Percentiles rank a stretch among this genome's conserved stretches.
Evolutionary conservation across 768 basidiomycete species (phyloP).

Genomic region (Lentinula sp.): DNA sequence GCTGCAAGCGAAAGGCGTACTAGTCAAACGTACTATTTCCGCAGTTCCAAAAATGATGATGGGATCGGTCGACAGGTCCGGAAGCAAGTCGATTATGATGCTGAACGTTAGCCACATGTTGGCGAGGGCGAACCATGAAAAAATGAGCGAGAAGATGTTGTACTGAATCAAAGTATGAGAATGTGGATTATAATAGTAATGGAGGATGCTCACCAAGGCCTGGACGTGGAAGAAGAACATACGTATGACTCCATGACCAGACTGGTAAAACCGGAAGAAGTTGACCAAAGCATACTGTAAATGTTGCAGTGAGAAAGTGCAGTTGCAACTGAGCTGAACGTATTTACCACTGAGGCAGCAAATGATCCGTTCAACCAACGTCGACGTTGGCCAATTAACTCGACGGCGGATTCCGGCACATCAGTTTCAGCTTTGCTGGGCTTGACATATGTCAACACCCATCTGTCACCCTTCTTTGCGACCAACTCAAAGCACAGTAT

Average conservation of each 20-base stretch:
- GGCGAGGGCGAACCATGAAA: constrained; percentile 91
- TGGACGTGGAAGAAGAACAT: constrained; percentile 98
- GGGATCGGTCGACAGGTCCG: constrained; percentile 23
- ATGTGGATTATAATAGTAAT: not conserved
- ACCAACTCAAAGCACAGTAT: constrained; percentile 97
- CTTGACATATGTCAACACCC: constrained; percentile 90
- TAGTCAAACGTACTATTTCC: constrained; percentile 47
- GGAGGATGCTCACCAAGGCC: constrained; percentile 56
- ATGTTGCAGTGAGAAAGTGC: not conserved
- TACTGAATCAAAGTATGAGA: constrained; percentile 40
- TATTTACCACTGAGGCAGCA: constrained; percentile 79
- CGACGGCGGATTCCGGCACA: constrained; percentile 89
- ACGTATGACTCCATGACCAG: constrained; percentile 80
- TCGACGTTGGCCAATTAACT: constrained; percentile 91
- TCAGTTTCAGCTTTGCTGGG: constrained; percentile 95
- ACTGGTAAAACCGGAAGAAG: constrained; percentile 85
- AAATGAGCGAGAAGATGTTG: constrained; percentile 77
- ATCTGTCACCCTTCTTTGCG: constrained; percentile 79
- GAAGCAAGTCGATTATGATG: constrained; percentile 88
- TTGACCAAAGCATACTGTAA: constrained; percentile 86
- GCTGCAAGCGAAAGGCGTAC: not conserved
- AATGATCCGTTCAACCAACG: constrained; percentile 98
- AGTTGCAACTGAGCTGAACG: not conserved
- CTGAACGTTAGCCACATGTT: constrained; percentile 95
- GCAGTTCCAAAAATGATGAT: constrained; percentile 69